Conservation (phyloP, 768 basidiomycete species). For the Mycena filopes region DNA sequence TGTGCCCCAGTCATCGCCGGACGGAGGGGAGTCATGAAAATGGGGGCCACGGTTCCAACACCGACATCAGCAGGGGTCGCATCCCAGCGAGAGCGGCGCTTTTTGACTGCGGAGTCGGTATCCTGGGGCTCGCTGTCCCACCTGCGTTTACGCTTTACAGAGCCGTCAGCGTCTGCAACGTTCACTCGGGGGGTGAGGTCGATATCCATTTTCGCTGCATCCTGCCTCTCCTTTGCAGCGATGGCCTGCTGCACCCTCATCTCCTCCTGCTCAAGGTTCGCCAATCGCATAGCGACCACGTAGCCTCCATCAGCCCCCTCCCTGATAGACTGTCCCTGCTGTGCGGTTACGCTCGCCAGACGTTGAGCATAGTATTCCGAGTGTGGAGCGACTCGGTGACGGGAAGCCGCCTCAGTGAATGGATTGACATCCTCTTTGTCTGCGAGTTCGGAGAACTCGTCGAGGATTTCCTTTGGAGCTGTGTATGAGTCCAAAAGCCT, state of each 20-base stretch:
- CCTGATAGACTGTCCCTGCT: conserved; percentile 41
- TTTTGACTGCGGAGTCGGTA: conserved; percentile 79
- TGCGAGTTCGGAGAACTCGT: conserved; percentile 92
- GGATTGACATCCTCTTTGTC: conserved; percentile 94
- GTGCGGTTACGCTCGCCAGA: conserved; percentile 71
- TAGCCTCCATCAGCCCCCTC: conserved; percentile 76
- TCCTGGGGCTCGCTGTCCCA: conserved; percentile 78
- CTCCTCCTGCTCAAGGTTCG: conserved; percentile 94
- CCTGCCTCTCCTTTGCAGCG: conserved; percentile 86
- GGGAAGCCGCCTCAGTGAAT: conserved; percentile 52
- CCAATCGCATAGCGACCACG: conserved; percentile 93
- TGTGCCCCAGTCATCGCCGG: conserved; percentile 72
- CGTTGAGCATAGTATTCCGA: conserved; percentile 90
- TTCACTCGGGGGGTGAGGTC: conserved; percentile 93
- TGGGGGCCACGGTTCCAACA: conserved; percentile 68
- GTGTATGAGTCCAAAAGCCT: conserved; percentile 91
- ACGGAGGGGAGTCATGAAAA: conserved; percentile 88
- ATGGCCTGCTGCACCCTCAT: conserved; percentile 80
- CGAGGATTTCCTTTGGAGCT: conserved; percentile 90
- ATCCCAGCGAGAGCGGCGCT: conserved; percentile 97
- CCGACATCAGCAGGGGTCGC: conserved; percentile 76
- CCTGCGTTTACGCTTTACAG: conserved; percentile 77
- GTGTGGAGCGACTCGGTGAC: conserved; percentile 91
- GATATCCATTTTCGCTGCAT: conserved; percentile 80
- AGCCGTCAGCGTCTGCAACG: conserved; percentile 67